phyloP scores from a whole-genome alignment of 345 rosid species.

The Hibiscus tridactylites region DNA sequence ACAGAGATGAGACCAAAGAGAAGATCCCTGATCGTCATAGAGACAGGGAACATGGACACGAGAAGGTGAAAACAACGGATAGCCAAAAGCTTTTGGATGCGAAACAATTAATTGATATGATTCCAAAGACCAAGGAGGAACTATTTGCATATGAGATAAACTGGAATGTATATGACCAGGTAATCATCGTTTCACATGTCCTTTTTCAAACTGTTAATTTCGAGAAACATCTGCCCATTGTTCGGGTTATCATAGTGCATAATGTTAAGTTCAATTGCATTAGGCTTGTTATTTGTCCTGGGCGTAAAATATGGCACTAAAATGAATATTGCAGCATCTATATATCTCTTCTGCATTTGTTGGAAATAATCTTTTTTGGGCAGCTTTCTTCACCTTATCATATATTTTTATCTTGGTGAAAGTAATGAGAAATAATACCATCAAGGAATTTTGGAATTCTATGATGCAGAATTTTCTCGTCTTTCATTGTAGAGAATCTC shows the following conservation, averaged over 20 bases:
- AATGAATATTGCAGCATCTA: background rate
- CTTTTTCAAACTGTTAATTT: background rate
- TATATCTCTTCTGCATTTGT: background rate
- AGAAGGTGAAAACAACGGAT: constrained; percentile 56
- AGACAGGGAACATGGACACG: constrained; percentile 55
- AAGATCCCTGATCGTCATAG: constrained; percentile 40
- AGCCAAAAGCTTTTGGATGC: constrained; percentile 87
- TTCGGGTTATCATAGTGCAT: background rate
- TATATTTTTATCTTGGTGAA: background rate
- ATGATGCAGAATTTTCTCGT: background rate
- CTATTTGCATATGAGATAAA: constrained; percentile 82
- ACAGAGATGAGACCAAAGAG: constrained; percentile 45
- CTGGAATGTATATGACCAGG: constrained; percentile 89
- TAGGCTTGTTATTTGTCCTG: background rate
- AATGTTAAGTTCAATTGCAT: background rate
- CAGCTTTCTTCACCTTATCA: background rate
- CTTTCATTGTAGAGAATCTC: background rate
- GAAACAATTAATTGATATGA: constrained; percentile 93
- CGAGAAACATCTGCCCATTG: background rate
- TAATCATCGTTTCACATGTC: constrained; percentile 19
- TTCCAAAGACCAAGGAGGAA: constrained; percentile 41
- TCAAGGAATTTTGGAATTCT: background rate
- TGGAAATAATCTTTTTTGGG: background rate
- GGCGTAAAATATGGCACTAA: background rate
- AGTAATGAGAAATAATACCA: background rate